Percentiles rank a stretch among this genome's conserved stretches.
Evolutionary conservation across 495 filamentous ascomycete species (phyloP).

Genomic region (Penicillium salamii): DNA sequence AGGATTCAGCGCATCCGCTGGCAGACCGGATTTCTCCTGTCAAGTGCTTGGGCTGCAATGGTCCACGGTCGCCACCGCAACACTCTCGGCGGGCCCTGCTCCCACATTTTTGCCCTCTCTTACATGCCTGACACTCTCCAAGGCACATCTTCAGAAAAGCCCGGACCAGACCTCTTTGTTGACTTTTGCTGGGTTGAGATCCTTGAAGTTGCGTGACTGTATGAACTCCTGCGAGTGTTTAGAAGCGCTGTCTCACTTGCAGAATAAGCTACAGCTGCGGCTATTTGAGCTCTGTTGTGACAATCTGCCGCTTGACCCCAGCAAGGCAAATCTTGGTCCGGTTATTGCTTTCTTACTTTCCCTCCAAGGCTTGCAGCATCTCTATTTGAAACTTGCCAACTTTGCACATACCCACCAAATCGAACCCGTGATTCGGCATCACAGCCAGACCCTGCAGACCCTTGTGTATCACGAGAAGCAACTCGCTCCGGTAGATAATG

Average conservation of each 20-base stretch:
- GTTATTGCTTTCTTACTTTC: neutral
- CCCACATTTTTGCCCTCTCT: neutral
- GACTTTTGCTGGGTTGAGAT: neutral
- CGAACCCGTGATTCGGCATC: neutral
- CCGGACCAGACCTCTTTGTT: neutral
- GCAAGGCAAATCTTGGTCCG: neutral
- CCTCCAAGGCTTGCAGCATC: neutral
- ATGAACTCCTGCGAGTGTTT: neutral
- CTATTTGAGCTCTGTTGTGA: neutral
- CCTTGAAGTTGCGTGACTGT: neutral
- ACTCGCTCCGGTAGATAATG: slow-evolving; percentile 5
- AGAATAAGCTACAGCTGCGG: neutral
- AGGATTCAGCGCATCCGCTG: neutral
- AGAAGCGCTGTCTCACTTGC: neutral
- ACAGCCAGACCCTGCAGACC: slow-evolving; percentile 5
- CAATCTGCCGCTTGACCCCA: neutral
- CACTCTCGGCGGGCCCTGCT: neutral
- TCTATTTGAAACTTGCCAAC: slow-evolving; percentile 6
- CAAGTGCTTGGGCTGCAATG: neutral
- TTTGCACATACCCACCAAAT: neutral
- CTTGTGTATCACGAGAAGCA: slow-evolving; percentile 9
- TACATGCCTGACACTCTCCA: neutral
- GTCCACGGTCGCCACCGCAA: no score
- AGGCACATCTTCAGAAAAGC: neutral
- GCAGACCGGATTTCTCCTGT: neutral